Evolutionary conservation across 2,329 filamentous ascomycete species (phyloP), one percentile per base, ranked within the genome.

Genomic region (Nemania sp.): DNA sequence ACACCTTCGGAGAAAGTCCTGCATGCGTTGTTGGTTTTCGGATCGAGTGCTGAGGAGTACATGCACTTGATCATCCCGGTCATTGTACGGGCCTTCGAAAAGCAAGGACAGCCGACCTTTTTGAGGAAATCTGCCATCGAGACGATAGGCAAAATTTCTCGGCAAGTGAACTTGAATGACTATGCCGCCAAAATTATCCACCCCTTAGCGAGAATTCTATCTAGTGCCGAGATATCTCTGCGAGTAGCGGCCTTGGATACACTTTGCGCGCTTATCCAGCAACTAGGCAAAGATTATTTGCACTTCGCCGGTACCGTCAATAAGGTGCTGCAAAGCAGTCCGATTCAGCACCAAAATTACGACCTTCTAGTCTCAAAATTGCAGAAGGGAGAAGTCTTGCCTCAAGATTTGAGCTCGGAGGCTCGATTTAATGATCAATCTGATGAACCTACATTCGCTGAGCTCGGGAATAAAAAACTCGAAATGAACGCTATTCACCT

Each of bases 1-100:
- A 80, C 84, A 12, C 88, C 91, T 2, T 96, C 92, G 0, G 91
- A 97, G 69, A 88, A 88, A 63, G 92, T 99, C 3, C 78, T 99
- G 20, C 94, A 97, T 68, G 92, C 93, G 0, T 96, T 99, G 71
- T 76, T 99, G 23, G 90, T 99, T 0, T 99, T 99, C 69, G 95
- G 95, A 1, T 88, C 92, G 0, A 97, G 92, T 66, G 90, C 89
- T 9, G 94, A 99, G 70, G 94, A 99, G 70, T 99, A 99, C 71
- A 99, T 99, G 94, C 94, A 99, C 70, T 80, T 99, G 47, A 97
- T 99, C 62, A 90, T 99, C 46, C 94, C 94, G 0, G 91, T 96
- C 30, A 91, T 99, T 66, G 92, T 99, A 7, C 86, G 89, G 39
- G 89, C 96, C 43, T 97, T 99, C 66, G 93, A 99, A 70, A 95